Percentiles rank a stretch among this genome's conserved stretches.
Evolutionary conservation across 441 rosid species (phyloP).

Genomic region (Gossypium davidsonii): DNA sequence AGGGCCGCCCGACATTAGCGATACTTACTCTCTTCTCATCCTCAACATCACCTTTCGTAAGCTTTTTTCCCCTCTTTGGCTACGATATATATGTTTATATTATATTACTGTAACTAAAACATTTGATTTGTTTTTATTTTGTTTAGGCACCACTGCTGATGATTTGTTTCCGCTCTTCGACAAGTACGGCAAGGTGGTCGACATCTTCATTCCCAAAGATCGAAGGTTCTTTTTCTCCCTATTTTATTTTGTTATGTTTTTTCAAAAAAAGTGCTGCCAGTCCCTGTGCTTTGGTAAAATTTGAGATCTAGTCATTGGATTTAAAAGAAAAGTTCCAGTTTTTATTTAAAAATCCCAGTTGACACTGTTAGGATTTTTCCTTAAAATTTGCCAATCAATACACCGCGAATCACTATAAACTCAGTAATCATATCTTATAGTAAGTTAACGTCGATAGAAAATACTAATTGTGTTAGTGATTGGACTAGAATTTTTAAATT

Average conservation of each 20-base stretch:
- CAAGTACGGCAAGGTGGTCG: conserved; percentile 74
- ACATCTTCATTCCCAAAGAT: conserved; percentile 68
- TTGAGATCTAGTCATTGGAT: too few relatives aligned
- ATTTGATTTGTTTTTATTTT: conserved; percentile 2
- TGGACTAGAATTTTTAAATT: too few relatives aligned
- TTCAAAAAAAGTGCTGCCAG: too few relatives aligned
- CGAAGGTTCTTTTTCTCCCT: conserved; percentile 36
- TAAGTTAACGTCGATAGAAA: too few relatives aligned
- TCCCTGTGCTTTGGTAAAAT: too few relatives aligned
- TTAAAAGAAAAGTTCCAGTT: too few relatives aligned
- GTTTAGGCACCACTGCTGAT: conserved; percentile 61
- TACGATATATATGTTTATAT: background rate
- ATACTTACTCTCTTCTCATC: conserved; percentile 91
- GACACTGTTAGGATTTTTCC: too few relatives aligned
- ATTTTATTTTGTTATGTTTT: background rate
- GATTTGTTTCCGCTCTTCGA: conserved; percentile 67
- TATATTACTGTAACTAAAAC: background rate
- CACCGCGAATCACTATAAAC: too few relatives aligned
- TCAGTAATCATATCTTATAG: too few relatives aligned
- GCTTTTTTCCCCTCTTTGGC: background rate
- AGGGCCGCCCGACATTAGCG: conserved; percentile 90
- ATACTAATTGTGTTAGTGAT: too few relatives aligned
- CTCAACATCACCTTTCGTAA: conserved; percentile 91
- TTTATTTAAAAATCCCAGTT: too few relatives aligned
- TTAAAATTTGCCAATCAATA: too few relatives aligned